A percentile compares a stretch with the other conserved stretches of the same genome.
phyloP scores from a whole-genome alignment of 2,329 filamentous ascomycete species.

The Hypoxylon sp. region DNA sequence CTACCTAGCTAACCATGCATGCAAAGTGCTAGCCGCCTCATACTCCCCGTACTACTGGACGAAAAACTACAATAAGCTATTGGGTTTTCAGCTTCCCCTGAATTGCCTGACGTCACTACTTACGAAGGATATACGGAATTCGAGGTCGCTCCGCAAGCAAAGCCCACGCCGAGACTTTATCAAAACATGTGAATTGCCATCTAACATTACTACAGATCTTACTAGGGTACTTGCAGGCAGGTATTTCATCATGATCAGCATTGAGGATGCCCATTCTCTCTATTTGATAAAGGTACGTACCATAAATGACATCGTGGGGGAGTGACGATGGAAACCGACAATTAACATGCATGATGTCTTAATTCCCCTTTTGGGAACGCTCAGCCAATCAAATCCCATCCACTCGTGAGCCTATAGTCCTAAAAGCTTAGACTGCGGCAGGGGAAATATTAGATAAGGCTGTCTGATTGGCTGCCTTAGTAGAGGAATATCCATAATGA shows the following conservation, averaged over 20 bases:
- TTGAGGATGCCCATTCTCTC: conserved; percentile 4
- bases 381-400: conserved; percentile 29
- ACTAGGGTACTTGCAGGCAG: conserved; percentile 2
- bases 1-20: conserved; percentile 3
- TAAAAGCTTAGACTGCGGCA: conserved; percentile 32
- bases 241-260: conserved; percentile 41
- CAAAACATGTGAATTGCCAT: conserved; percentile 42
- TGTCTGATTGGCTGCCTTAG: conserved; percentile 28
- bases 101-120: conserved; percentile 42
- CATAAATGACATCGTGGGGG: conserved; percentile 25
- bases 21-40: conserved; percentile 2
- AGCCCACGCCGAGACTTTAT: not conserved
- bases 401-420: conserved; percentile 18
- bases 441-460: conserved; percentile 23
- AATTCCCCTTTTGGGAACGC: conserved; percentile 37
- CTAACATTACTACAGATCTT: conserved; percentile 12
- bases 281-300: conserved; percentile 18
- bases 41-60: conserved; percentile 10
- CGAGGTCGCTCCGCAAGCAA: not conserved
- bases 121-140: conserved; percentile 7
- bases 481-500: conserved; percentile 35
- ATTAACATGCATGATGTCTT: conserved; percentile 32
- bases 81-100: conserved; percentile 28
- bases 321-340: conserved; percentile 19
- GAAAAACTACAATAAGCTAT: conserved; percentile 24